Conservation (phyloP, 768 basidiomycete genomes). For the Boletus reticulatus region DNA sequence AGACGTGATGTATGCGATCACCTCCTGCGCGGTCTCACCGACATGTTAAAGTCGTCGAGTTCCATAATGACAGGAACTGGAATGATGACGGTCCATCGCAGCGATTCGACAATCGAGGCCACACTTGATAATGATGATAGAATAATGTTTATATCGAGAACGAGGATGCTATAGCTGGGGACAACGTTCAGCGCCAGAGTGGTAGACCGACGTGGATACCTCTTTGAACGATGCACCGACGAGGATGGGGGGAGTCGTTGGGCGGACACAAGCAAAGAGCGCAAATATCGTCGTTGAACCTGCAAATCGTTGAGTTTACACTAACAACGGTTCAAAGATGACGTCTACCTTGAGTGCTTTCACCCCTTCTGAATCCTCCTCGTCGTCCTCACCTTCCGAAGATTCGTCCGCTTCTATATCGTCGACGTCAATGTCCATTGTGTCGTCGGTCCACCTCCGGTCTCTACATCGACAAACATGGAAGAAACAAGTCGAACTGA, state of each 20-base stretch:
- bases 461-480: conserved; percentile 58
- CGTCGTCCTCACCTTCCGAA: conserved; percentile 51
- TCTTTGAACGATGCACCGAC: conserved; percentile 28
- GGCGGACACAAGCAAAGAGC: conserved; percentile 57
- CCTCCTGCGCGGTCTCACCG: conserved; percentile 69
- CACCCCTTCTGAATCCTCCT: conserved; percentile 69
- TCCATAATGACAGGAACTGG: conserved; percentile 97
- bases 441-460: conserved; percentile 61
- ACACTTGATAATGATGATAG: conserved; percentile 79
- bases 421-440: conserved; percentile 69
- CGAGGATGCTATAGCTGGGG: conserved; percentile 85
- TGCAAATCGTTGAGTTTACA: conserved; percentile 29
- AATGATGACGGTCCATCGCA: conserved; percentile 83
- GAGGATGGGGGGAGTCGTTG: conserved; percentile 27
- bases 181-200: conserved; percentile 53
- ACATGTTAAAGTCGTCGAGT: conserved; percentile 82
- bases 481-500: too few species aligned
- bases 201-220: conserved; percentile 26
- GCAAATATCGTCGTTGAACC: conserved; percentile 75
- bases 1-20: conserved; percentile 71
- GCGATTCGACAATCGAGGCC: conserved; percentile 70
- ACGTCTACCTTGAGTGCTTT: conserved; percentile 71
- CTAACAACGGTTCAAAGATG: neutral
- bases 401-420: conserved; percentile 48
- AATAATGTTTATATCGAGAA: conserved; percentile 94